Percentiles rank a stretch among this genome's conserved stretches.
Evolutionary conservation across 2,329 filamentous ascomycete genomes (phyloP).

Genomic region (Arachnomyces sp.): DNA sequence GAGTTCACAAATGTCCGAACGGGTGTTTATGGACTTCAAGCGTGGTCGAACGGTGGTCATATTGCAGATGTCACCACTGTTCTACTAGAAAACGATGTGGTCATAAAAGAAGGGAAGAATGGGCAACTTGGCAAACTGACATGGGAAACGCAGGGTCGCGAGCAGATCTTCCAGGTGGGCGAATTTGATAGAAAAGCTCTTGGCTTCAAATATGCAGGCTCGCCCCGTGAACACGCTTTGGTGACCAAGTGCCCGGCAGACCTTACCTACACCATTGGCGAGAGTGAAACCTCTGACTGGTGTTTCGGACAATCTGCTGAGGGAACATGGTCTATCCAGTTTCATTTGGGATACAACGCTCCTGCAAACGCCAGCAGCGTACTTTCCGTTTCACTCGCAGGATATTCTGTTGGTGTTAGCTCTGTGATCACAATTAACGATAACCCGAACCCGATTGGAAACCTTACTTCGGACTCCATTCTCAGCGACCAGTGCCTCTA

Average conservation of each 20-base stretch:
- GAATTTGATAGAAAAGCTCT: constrained; percentile 41
- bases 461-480: constrained; percentile 32
- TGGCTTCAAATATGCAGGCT: constrained; percentile 39
- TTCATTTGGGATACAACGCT: constrained; percentile 9
- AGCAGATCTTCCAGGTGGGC: constrained; percentile 44
- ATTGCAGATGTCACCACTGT: constrained; percentile 41
- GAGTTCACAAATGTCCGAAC: constrained; percentile 37
- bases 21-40: constrained; percentile 42
- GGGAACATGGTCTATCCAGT: constrained; percentile 32
- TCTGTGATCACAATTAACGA: constrained; percentile 38
- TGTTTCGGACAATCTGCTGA: constrained; percentile 41
- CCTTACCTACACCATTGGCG: constrained; percentile 38
- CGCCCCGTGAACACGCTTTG: constrained; percentile 39
- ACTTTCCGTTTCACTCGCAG: constrained; percentile 39
- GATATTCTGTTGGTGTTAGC: constrained; percentile 37
- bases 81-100: constrained; percentile 36
- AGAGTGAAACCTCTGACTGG: constrained; percentile 37
- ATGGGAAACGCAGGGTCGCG: constrained; percentile 35
- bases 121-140: constrained; percentile 32
- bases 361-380: constrained; percentile 21
- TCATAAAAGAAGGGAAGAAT: constrained; percentile 26
- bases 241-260: constrained; percentile 40
- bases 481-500: constrained; percentile 42
- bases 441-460: constrained; percentile 25
- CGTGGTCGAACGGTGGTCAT: constrained; percentile 43